Base-by-base conservation (phyloP, 1,284 basidiomycete genomes). In the Leccinum insolens region DNA sequence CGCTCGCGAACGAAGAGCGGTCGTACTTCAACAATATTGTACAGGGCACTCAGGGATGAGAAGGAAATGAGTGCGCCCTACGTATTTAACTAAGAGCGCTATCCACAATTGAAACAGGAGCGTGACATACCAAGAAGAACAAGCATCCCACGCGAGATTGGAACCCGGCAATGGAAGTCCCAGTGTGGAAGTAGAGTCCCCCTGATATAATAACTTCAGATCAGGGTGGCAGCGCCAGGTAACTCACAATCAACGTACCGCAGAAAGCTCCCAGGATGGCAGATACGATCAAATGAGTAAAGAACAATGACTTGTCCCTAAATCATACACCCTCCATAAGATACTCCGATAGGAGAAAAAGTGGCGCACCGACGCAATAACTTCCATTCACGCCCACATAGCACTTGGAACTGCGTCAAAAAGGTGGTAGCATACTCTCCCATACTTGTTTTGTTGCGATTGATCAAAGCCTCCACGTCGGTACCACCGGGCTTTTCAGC, bases 71-170 rank as follows among this genome's bases (percentile, higher is more conserved):
- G 84, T 9, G 93, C 89, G 57, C 94, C 93, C 91, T 93, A 68
- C 6, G 60, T 20, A 15, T 55, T 37, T 52, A 46, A 64, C 9
- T 69, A 64, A 71, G 66, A 49, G 37, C 25, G 57, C 44, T 34
- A 28, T 44, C 22, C 34, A 58, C 9, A 12, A 1, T 34, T 20
- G 46, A 17, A 11, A 37, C 11, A 62, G 28, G 55, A 39, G n/a
- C 25, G 57, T n/a, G 15, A 79, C 87, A 68, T 71, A 92, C 93
- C 74, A 96, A 78, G 87, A 96, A 97, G 84, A 97, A 96, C 62
- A 96, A 79, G 70, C 90, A 93, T 34, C 95, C 95, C n/a, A 97
- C 87, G 52, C 95, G 86, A 22, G 91, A 95, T 78, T 97, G 95
- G 85, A 97, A 97, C 0, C 95, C 95, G 25, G 94, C 92, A 68